Base-by-base conservation (phyloP, 495 filamentous ascomycete species). In the Neurospora sp. region DNA sequence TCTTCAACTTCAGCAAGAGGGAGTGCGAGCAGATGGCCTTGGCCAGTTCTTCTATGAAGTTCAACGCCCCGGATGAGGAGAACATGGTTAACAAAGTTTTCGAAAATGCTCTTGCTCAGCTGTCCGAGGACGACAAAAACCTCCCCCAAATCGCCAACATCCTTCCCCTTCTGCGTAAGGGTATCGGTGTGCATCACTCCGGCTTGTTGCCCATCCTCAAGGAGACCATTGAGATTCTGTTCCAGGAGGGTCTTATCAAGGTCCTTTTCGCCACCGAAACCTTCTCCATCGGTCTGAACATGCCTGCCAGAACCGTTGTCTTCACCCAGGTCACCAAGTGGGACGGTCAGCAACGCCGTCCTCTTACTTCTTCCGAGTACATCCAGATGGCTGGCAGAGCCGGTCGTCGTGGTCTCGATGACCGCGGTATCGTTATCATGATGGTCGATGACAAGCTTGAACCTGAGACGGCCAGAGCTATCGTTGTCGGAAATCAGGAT, bases 371-470 rank as follows among this genome's bases (percentile, higher is more conserved):
- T 3, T 98, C 94, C 24, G 96, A 99, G 77, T 99, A 98, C 81
- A 91, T 98, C 72, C 96, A 99, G 79, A 99, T 99, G 96, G 97
- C 96, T 36, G 96, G 96, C 73, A 91, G 96, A 80, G 96, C 96
- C 28, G 96, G 96, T 76, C 92, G 96, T 86, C 89, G 96, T 88
- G 96, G 96, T 83, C 91, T 99, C 71, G 96, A 99, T 84, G 96
- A 98, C 70, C 92, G 96, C 72, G 96, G 96, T 88, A 97, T 99
- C 79, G 96, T 98, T 77, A 99, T 99, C 79, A 97, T 99, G 92
- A 99, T 99, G 96, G 90, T 99, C 70, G 92, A 96, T 74, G 92
- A 94, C 78, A 92, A 94, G 83, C 96, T 99, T 88, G 96, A 98
- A 74, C 96, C 96, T n/a, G 89, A 91, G 2, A 88, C 92, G 71